Evolutionary conservation across 176 grass and related monocot species (phyloP).

Genomic region (Oryza punctata): DNA sequence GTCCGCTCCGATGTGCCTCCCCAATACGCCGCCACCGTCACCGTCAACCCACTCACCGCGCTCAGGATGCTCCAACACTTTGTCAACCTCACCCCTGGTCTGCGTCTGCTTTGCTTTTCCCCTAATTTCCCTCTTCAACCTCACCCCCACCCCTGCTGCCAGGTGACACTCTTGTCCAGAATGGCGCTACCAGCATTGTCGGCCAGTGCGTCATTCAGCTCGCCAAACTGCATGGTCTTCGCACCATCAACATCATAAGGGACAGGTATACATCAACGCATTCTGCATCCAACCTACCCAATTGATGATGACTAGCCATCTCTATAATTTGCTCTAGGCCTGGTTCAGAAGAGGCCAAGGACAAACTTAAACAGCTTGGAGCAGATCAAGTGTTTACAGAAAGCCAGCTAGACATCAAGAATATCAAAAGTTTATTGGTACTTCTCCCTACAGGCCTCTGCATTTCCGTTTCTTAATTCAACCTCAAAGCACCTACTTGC

Average conservation of each 20-base stretch:
- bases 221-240: slow-evolving; percentile 59
- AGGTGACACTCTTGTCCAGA: slow-evolving; percentile 89
- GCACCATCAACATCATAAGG: slow-evolving; percentile 86
- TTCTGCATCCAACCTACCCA: not conserved
- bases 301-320: not conserved
- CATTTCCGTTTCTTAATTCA: not conserved
- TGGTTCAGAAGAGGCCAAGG: not conserved
- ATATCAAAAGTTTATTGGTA: slow-evolving; percentile 88
- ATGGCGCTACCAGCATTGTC: slow-evolving; percentile 87
- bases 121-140: not conserved
- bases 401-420: slow-evolving; percentile 71
- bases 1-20: slow-evolving; percentile 65
- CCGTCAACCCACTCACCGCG: slow-evolving; percentile 81
- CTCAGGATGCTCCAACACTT: slow-evolving; percentile 81
- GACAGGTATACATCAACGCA: slow-evolving; percentile 54
- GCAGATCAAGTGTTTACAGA: not conserved
- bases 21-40: slow-evolving; percentile 80
- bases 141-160: too few species aligned
- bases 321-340: not conserved
- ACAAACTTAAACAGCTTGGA: not conserved
- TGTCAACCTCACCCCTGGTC: slow-evolving; percentile 75
- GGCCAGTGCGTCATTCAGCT: slow-evolving; percentile 91
- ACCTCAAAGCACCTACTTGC: not conserved
- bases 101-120: not conserved
- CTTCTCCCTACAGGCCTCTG: not conserved